Evolutionary conservation across 164 flowering plant species (phyloP).

Genomic region (Vitis amurensis): DNA sequence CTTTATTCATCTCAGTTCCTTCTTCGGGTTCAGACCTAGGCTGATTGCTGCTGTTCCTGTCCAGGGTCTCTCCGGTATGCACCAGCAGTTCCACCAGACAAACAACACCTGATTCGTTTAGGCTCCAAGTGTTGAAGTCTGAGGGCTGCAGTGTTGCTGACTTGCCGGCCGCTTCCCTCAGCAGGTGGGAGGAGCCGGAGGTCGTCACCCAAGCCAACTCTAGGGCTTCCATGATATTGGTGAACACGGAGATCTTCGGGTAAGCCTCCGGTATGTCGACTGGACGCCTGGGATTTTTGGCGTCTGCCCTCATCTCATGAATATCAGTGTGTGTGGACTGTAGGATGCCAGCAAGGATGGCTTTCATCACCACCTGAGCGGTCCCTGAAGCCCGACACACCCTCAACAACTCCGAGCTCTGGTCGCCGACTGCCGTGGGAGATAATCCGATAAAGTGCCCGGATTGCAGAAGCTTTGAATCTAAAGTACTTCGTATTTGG

Average conservation of each 20-base stretch:
- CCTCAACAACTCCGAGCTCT: background rate
- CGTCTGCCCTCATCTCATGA: background rate
- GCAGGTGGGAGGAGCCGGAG: background rate
- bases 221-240: background rate
- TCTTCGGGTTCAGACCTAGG: too few relatives aligned
- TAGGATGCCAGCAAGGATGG: background rate
- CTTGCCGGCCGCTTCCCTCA: too few relatives aligned
- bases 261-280: background rate
- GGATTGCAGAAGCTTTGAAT: background rate
- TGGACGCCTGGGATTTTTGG: background rate
- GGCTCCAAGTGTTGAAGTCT: too few relatives aligned
- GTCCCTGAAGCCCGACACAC: background rate
- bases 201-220: background rate
- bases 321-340: background rate
- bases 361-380: background rate
- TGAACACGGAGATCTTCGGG: background rate
- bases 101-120: too few relatives aligned
- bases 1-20: too few relatives aligned
- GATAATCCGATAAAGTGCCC: background rate
- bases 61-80: too few relatives aligned
- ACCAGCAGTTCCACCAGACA: too few relatives aligned
- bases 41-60: too few relatives aligned
- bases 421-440: background rate
- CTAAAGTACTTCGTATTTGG: background rate
- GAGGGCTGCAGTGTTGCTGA: too few relatives aligned